A percentile compares a stretch with the other conserved stretches of the same genome.
Evolutionary conservation across 768 basidiomycete species (phyloP).

Genomic region (Punctularia strigosozonata): DNA sequence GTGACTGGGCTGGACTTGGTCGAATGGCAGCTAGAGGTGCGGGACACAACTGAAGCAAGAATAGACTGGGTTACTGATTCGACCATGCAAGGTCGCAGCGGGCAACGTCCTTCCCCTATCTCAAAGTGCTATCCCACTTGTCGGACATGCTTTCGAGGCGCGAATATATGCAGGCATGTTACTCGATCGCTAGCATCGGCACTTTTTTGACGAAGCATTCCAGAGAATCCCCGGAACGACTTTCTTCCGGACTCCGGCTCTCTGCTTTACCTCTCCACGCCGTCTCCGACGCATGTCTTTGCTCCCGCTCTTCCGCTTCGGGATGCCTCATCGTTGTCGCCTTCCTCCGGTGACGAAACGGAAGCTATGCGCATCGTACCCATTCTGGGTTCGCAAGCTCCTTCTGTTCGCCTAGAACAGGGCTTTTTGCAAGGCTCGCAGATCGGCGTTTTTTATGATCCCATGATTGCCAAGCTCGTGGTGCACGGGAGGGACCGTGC

Average conservation of each 20-base stretch:
- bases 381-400: too few species aligned
- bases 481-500: constrained; percentile 77
- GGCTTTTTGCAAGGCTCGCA: constrained; percentile 73
- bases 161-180: constrained; percentile 97
- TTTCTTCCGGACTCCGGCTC: constrained; percentile 88
- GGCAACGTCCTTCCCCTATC: constrained; percentile 75
- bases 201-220: too few species aligned
- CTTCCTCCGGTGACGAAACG: constrained; percentile 8
- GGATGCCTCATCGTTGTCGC: constrained; percentile 9
- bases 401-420: constrained; percentile 77
- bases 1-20: constrained; percentile 90
- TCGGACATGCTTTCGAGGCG: constrained; percentile 91
- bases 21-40: constrained; percentile 89
- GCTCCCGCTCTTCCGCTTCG: constrained; percentile 28
- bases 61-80: too few species aligned
- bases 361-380: constrained; percentile 19
- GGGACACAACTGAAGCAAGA: not conserved
- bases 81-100: constrained; percentile 58
- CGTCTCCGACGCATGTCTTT: constrained; percentile 58
- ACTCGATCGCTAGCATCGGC: too few species aligned
- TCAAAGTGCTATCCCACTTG: constrained; percentile 72
- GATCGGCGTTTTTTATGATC: constrained; percentile 85
- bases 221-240: constrained; percentile 84
- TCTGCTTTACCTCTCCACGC: constrained; percentile 72
- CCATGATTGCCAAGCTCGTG: constrained; percentile 87